Evolutionary conservation across 208 protist species (phyloP), one percentile per base, ranked within the genome.

Genomic region (Wallacemonas rigidus): DNA sequence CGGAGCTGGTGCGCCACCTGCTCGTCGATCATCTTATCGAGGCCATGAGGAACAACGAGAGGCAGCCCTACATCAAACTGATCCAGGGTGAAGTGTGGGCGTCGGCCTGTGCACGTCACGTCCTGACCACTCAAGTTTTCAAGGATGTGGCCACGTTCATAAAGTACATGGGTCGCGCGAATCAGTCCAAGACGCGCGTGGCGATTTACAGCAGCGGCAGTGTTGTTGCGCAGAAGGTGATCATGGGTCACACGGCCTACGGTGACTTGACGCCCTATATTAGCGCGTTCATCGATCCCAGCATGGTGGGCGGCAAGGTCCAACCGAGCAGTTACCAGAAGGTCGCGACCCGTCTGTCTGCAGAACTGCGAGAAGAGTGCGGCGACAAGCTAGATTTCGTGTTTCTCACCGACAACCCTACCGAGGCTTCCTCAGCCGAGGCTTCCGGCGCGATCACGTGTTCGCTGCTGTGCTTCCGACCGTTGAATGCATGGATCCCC

Each of bases 131-230:
- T 7, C 61, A 45, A 36, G 55, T 68, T 4, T 85, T 74, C 54
- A 48, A 45, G 6, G 82, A 90, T 53, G 81, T 72, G 2, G 68
- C 43, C 1, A 36, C 43, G 60, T 62, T 79, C 75, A 65, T 87
- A 60, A 50, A 76, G 35, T 45, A 57, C 3, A 71, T 70, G 63
- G 74, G 71, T 2, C 54, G 54, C 40, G 12, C 54, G 8, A 47
- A 51, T 6, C 67, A 79, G 44, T 43, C 17, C 17, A 36, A 50
- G 54, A 73, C 76, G 3, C 55, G 62, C 45, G 81, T 95, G 3
- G 94, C 87, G 41, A 84, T 98, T 8, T 98, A 95, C 75, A 95
- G 89, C 39, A 86, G 71, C 8, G 90, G 91, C 44, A 79, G 67
- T 44, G 70, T 92, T 1, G 70, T 51, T 1, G 80, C 93, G 6